A percentile compares a stretch with the other conserved stretches of the same genome.
phyloP scores from a whole-genome alignment of 768 basidiomycete genomes.

The Melanogaster broomeanus region DNA sequence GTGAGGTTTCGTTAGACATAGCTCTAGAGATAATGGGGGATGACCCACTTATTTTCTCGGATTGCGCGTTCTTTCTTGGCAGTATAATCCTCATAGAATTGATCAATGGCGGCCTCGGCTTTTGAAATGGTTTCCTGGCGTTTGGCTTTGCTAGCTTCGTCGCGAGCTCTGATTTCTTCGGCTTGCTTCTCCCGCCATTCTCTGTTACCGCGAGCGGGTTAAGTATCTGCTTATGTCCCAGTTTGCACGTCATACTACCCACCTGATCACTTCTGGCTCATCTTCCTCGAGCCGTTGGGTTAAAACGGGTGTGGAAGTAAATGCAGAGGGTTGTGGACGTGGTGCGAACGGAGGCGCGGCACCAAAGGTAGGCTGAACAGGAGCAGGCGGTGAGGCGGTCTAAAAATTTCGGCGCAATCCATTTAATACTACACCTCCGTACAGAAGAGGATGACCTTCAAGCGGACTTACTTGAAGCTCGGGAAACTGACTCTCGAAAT shows the following conservation, averaged over 20 bases:
- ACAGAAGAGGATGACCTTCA: not conserved
- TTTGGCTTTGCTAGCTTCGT: constrained; percentile 74
- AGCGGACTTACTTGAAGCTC: constrained; percentile 54
- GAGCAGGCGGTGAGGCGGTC: constrained; percentile 35
- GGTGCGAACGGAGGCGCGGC: constrained; percentile 67
- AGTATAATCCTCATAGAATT: constrained; percentile 88
- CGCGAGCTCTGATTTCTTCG: constrained; percentile 79
- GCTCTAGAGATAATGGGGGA: not conserved
- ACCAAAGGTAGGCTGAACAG: constrained; percentile 44
- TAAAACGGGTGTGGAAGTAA: constrained; percentile 73
- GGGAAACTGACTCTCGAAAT: constrained; percentile 85
- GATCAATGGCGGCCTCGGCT: constrained; percentile 86
- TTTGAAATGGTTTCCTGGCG: constrained; percentile 82
- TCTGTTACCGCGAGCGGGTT: constrained; percentile 39
- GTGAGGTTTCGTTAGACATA: constrained; percentile 5
- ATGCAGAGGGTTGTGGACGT: constrained; percentile 70
- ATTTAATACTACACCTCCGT: constrained; percentile 6
- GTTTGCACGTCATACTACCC: constrained; percentile 11
- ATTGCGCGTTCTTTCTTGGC: constrained; percentile 89
- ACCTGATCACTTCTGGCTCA: constrained; percentile 88
- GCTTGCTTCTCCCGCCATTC: constrained; percentile 88
- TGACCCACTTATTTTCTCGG: constrained; percentile 85
- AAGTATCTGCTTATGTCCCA: not conserved
- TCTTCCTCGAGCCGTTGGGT: constrained; percentile 70
- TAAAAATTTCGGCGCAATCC: constrained; percentile 20